phyloP scores from a whole-genome alignment of 257 asterid species.

The Fraxinus cuspidata region DNA sequence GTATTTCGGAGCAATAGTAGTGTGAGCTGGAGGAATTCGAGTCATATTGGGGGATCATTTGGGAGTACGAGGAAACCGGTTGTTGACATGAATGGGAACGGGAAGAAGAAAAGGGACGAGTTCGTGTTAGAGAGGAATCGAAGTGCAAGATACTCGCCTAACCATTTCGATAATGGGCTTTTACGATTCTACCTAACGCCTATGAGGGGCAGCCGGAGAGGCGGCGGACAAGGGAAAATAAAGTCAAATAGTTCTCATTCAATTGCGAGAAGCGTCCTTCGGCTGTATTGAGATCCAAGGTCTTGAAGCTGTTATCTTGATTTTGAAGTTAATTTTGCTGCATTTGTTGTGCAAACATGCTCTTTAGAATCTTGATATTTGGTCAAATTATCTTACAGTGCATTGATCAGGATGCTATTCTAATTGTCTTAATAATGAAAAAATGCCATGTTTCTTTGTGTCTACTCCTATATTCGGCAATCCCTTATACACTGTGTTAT shows the following conservation, averaged over 20 bases:
- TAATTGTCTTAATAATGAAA: constrained; percentile 45
- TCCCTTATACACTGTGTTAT: background rate
- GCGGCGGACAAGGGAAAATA: constrained; percentile 44
- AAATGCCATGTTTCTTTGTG: constrained; percentile 18
- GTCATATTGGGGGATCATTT: constrained; percentile 51
- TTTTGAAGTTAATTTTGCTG: constrained; percentile 30
- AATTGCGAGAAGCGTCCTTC: constrained; percentile 60
- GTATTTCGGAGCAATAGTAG: constrained; percentile 74
- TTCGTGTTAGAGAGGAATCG: constrained; percentile 76
- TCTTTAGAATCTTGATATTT: constrained; percentile 30
- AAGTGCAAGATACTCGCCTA: constrained; percentile 78
- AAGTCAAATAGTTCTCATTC: constrained; percentile 67
- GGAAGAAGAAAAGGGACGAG: constrained; percentile 58
- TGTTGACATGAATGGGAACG: constrained; percentile 56
- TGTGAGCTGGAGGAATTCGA: constrained; percentile 71
- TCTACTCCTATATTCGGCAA: background rate
- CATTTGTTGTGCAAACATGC: constrained; percentile 46
- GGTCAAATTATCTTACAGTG: constrained; percentile 11
- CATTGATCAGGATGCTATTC: constrained; percentile 35
- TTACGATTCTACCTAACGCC: constrained; percentile 81
- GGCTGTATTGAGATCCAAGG: constrained; percentile 60
- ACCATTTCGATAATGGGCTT: constrained; percentile 70
- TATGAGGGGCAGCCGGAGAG: constrained; percentile 68
- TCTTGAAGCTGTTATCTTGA: constrained; percentile 33
- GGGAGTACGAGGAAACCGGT: constrained; percentile 55